A percentile compares a stretch with the other conserved stretches of the same genome.
Conservation (phyloP, 805 yeast species). For the Cyberlindnera meyerae region DNA sequence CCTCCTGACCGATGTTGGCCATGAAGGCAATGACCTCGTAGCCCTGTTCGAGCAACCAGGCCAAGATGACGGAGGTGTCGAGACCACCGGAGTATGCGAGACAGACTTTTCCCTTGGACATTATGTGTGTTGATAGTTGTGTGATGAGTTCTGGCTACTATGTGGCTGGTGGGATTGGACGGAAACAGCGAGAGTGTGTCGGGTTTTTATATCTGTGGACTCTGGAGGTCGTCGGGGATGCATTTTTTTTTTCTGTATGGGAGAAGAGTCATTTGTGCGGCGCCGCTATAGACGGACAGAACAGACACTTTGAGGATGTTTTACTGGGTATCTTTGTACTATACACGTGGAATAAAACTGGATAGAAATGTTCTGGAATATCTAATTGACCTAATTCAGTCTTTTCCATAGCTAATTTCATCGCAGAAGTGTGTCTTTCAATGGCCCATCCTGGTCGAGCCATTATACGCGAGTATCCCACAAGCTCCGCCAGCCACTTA, state of each 20-base stretch:
- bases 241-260: conserved; percentile 1
- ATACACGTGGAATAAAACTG: too few relatives aligned
- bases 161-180: too few relatives aligned
- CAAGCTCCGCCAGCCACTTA: too few relatives aligned
- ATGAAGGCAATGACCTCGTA: conserved; percentile 97
- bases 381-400: neutral
- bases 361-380: neutral
- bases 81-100: conserved; percentile 99
- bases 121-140: conserved; percentile 25
- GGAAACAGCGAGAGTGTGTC: too few relatives aligned
- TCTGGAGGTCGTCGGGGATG: too few relatives aligned
- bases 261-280: conserved; percentile 1
- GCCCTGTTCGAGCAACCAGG: conserved; percentile 97
- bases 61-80: conserved; percentile 95
- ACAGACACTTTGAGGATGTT: too few relatives aligned
- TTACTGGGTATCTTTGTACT: too few relatives aligned
- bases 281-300: neutral
- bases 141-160: too few relatives aligned
- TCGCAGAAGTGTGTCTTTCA: too few relatives aligned
- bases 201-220: neutral
- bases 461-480: too few relatives aligned
- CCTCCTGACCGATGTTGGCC: conserved; percentile 99
- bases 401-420: too few relatives aligned
- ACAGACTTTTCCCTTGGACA: conserved; percentile 99
- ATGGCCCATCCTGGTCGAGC: too few relatives aligned